Evolutionary conservation across 1,284 basidiomycete species (phyloP), one percentile per base, ranked within the genome.

Genomic region (Vanrija sp.): DNA sequence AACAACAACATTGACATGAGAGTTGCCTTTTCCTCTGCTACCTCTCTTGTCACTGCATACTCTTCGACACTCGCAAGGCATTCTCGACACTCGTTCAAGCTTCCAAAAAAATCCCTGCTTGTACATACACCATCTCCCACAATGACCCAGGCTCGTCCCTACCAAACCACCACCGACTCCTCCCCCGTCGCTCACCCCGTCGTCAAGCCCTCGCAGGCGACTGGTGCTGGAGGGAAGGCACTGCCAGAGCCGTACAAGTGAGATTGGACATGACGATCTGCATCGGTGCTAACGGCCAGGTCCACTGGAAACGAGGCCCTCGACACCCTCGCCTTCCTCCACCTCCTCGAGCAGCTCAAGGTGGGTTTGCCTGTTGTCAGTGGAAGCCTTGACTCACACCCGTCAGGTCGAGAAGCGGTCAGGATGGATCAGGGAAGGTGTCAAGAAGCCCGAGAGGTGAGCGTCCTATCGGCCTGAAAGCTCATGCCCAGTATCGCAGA

Each of bases 331-430:
- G 90, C 87, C 0, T 95, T 95, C 71, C 85, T 96, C 56, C 92
- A 96, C 68, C 78, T 94, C 20, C 74, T 96, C 0, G 90, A 94
- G 73, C 80, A 84, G 63, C 78, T 96, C 39, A 96, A 96, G 84
- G 91, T 89, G 43, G 18, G 65, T 25, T 15, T 19, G 22, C 2
- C 2, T 4, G 45, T 42, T 16, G 16, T 16, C 7, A 36, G 16
- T 14, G n/a, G 47, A 10, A 19, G n/a, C 16, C n/a, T 35, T 57
- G n/a, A 43, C 45, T 36, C 12, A 49, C 20, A 31, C 31, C 12
- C 61, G 3, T 12, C 41, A 93, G 89, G 90, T 88, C 0, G 89
- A 95, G 70, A 94, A 93, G 73, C 81, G 92, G n/a, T 94, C 91
- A 0, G 93, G 92, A 57, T 96, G 93, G 92, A 82, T 92, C 23